Evolutionary conservation across 805 yeast species (phyloP), one percentile per base, ranked within the genome.

Genomic region (Peterozyma toletana): DNA sequence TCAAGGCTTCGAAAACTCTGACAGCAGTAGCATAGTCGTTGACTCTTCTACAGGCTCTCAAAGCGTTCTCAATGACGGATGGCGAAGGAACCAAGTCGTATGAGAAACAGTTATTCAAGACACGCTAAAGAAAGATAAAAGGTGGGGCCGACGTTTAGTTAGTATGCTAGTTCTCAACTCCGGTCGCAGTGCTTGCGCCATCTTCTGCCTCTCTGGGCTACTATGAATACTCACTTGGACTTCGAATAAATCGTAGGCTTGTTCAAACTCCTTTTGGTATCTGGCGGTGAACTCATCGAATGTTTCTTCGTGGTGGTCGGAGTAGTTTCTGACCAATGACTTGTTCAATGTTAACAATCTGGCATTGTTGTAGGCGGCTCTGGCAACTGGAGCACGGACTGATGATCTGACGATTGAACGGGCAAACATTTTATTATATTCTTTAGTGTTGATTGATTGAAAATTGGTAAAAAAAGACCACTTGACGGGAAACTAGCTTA

Each of bases 71-170:
- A 61, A 93, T 77, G 50, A 93, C 98, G 50, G 85, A 79, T 54
- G 99, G 99, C 30, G 99, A 91, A 54, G 99, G 99, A 45, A 93
- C 99, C 68, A 93, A 80, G 71, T 93, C 99, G 75, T 93, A 93
- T 13, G 98, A 86, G 75, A 93, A 93, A 69, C 95, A 89, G 75
- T 93, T 93, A 82, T 95, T 93, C 64, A 93, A 79, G 49, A 93
- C 90, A 76, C 99, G 87, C 73, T 21, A 21, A 21, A 21, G 27
- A 21, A 21, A 21, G 27, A 21, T 21, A 21, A 21, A 21, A 21
- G 27, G 27, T 21, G 27, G 27, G 27, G 7, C 27, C 27, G 7
- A 5, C 16, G 16, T n/a, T 37, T 33, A 18, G 15, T 9, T 33
- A 14, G 16, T 16, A 31, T 13, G 14, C 34, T 5, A 11, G 13